A percentile compares a stretch with the other conserved stretches of the same genome.
These are phyloP conservation scores for Debaryomyces singareniensis DNA, from an alignment of 1,139 yeast genomes.

Conservation along the genomic window DNA sequence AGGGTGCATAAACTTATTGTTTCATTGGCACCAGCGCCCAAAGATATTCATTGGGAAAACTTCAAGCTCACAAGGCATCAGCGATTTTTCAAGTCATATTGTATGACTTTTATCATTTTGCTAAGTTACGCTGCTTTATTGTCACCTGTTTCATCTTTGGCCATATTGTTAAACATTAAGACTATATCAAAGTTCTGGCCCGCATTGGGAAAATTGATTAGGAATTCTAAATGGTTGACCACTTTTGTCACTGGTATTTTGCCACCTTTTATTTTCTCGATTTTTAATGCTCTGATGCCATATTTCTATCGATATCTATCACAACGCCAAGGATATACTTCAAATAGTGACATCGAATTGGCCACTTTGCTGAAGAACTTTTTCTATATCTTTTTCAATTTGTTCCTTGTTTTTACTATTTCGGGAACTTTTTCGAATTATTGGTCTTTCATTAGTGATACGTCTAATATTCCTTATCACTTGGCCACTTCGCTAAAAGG, in stretches of 20 bases:
- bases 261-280: constrained; percentile 69
- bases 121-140: constrained; percentile 57
- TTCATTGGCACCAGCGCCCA: constrained; percentile 73
- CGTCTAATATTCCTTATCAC: constrained; percentile 68
- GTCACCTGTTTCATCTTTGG: constrained; percentile 67
- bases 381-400: constrained; percentile 70
- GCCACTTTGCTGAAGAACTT: constrained; percentile 72
- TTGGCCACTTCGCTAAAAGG: constrained; percentile 66
- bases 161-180: constrained; percentile 65
- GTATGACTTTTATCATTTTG: constrained; percentile 57
- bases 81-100: constrained; percentile 48
- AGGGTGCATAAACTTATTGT: constrained; percentile 67
- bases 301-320: constrained; percentile 64
- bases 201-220: constrained; percentile 52
- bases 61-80: constrained; percentile 55
- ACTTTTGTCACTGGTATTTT: constrained; percentile 67
- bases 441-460: constrained; percentile 72
- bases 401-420: constrained; percentile 71
- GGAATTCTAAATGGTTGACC: constrained; percentile 61
- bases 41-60: constrained; percentile 72
- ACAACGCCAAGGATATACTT: constrained; percentile 62
- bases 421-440: constrained; percentile 76
- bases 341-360: constrained; percentile 70
- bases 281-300: constrained; percentile 62
- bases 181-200: constrained; percentile 74